These are phyloP conservation scores for Daedalea quercina DNA, from an alignment of 768 basidiomycete genomes.

Conservation along the genomic window DNA sequence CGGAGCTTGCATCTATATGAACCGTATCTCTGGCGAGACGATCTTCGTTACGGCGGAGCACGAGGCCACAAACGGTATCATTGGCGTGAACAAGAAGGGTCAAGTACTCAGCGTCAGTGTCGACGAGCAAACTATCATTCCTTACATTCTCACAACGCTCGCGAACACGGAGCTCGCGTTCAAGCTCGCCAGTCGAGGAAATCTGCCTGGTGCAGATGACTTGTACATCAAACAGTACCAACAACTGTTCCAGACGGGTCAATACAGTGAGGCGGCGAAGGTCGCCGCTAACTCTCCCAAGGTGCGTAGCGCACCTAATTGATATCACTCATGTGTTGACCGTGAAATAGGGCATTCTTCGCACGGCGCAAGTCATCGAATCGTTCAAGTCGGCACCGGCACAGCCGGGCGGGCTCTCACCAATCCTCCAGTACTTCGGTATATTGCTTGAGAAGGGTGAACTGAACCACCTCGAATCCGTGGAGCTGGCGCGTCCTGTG, in stretches of 20 bases:
- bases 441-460: conserved; percentile 98
- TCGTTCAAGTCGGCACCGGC: conserved; percentile 96
- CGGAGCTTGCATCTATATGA: conserved; percentile 99
- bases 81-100: conserved; percentile 99
- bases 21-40: conserved; percentile 98
- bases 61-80: conserved; percentile 89
- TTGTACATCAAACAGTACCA: conserved; percentile 94
- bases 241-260: conserved; percentile 79
- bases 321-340: not conserved
- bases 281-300: conserved; percentile 95
- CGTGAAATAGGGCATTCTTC: conserved; percentile 73
- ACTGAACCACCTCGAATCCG: conserved; percentile 91
- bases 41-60: conserved; percentile 99
- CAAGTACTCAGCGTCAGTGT: conserved; percentile 96
- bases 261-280: conserved; percentile 93
- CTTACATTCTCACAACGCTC: conserved; percentile 87
- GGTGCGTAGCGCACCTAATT: conserved; percentile 29
- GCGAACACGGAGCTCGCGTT: conserved; percentile 98
- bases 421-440: conserved; percentile 97
- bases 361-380: conserved; percentile 93
- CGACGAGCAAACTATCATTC: conserved; percentile 93
- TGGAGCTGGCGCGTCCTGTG: conserved; percentile 94
- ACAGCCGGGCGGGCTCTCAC: conserved; percentile 83
- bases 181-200: conserved; percentile 93
- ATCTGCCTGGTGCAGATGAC: conserved; percentile 96